phyloP scores from a whole-genome alignment of 2,329 filamentous ascomycete species.

The Aspergillus intermedius region DNA sequence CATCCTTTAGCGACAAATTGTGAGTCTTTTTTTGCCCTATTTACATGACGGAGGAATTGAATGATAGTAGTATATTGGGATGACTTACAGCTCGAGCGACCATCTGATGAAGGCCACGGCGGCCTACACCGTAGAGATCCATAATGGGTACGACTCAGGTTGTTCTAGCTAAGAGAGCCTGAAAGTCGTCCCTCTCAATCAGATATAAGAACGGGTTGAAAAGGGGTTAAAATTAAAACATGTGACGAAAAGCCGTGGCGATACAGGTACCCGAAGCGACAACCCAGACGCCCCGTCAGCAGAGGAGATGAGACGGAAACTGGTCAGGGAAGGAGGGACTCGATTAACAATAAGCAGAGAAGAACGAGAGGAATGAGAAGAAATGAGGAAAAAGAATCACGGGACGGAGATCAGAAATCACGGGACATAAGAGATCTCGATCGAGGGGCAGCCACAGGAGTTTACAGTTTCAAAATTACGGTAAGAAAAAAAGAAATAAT shows the following conservation, averaged over 20 bases:
- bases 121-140: conserved; percentile 11
- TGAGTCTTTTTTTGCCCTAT: neutral
- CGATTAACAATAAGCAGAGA: neutral
- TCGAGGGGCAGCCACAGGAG: conserved; percentile 1
- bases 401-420: neutral
- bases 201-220: no score
- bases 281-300: no score
- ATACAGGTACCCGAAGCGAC: no score
- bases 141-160: conserved; percentile 4
- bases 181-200: neutral
- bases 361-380: neutral
- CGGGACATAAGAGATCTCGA: neutral
- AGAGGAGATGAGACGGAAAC: no score
- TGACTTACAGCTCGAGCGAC: conserved; percentile 14
- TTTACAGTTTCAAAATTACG: neutral
- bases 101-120: conserved; percentile 13
- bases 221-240: no score
- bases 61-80: neutral
- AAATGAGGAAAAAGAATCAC: neutral
- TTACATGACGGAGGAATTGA: neutral
- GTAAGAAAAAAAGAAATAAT: neutral
- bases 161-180: neutral
- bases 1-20: neutral
- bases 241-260: no score
- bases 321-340: neutral